A percentile compares a stretch with the other conserved stretches of the same genome.
Evolutionary conservation across 768 basidiomycete species (phyloP).

Genomic region (Hydnum rufescens): DNA sequence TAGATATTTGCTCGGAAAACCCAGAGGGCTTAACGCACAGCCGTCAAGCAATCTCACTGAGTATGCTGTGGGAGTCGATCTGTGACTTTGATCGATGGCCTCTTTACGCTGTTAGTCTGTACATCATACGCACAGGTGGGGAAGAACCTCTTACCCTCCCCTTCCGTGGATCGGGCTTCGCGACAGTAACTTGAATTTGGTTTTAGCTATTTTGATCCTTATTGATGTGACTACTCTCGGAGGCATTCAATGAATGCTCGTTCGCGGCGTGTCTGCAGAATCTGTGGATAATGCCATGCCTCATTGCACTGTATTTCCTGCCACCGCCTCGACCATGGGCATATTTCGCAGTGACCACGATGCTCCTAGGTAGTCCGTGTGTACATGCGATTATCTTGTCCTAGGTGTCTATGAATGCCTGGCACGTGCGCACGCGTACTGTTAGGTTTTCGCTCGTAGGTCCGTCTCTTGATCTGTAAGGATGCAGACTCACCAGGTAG

Average conservation of each 20-base stretch:
- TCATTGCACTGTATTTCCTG: slow-evolving; percentile 29
- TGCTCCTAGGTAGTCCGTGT: slow-evolving; percentile 12
- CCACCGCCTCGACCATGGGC: slow-evolving; percentile 10
- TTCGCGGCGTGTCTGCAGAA: slow-evolving; percentile 32
- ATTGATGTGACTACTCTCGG: slow-evolving; percentile 28
- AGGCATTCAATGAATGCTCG: slow-evolving; percentile 37
- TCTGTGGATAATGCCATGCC: slow-evolving; percentile 41
- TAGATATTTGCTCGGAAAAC: slow-evolving; percentile 28
- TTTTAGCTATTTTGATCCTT: slow-evolving; percentile 24
- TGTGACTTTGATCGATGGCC: slow-evolving; percentile 49
- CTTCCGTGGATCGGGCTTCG: slow-evolving; percentile 54
- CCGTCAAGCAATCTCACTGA: slow-evolving; percentile 34
- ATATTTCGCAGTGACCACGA: not conserved
- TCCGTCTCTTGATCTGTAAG: slow-evolving; percentile 12
- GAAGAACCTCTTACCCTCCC: slow-evolving; percentile 11
- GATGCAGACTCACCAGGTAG: not conserved
- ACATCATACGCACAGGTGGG: slow-evolving; percentile 27
- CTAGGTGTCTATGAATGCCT: slow-evolving; percentile 41
- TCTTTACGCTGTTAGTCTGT: slow-evolving; percentile 31
- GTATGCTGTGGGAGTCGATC: slow-evolving; percentile 31
- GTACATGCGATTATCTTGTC: slow-evolving; percentile 19
- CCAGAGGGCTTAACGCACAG: slow-evolving; percentile 35
- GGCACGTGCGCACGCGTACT: slow-evolving; percentile 35
- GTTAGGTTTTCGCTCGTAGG: slow-evolving; percentile 20
- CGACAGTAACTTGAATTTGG: slow-evolving; percentile 35